Conservation (phyloP, 2,329 filamentous ascomycete species). For the Clonostachys solani region DNA sequence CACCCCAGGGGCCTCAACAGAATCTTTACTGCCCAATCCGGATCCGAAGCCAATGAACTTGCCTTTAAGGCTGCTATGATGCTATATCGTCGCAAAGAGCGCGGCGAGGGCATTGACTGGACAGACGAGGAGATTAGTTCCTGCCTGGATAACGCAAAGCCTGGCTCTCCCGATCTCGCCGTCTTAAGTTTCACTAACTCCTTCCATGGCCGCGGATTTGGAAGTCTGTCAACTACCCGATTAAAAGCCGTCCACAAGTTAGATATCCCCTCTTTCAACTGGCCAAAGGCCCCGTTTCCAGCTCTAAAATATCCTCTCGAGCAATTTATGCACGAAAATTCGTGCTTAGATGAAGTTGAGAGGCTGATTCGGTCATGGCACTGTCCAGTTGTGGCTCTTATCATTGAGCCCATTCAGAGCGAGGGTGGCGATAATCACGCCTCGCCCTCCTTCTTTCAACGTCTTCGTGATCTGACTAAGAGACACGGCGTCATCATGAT, state of each 20-base stretch:
- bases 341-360: slow-evolving; percentile 70
- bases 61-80: slow-evolving; percentile 87
- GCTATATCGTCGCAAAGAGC: slow-evolving; percentile 69
- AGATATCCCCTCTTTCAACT: slow-evolving; percentile 84
- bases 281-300: slow-evolving; percentile 78
- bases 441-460: slow-evolving; percentile 72
- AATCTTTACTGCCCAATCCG: slow-evolving; percentile 76
- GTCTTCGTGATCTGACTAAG: slow-evolving; percentile 67
- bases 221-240: slow-evolving; percentile 72
- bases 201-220: slow-evolving; percentile 81
- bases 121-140: slow-evolving; percentile 62
- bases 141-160: slow-evolving; percentile 67
- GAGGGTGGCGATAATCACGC: slow-evolving; percentile 85
- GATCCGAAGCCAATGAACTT: slow-evolving; percentile 80
- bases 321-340: slow-evolving; percentile 65
- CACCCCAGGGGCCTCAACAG: slow-evolving; percentile 71
- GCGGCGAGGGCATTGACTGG: slow-evolving; percentile 67
- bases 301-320: slow-evolving; percentile 72
- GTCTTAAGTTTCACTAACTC: slow-evolving; percentile 75
- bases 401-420: slow-evolving; percentile 78
- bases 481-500: slow-evolving; percentile 70
- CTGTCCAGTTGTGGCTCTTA: slow-evolving; percentile 67
- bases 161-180: slow-evolving; percentile 69
- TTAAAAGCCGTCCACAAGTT: slow-evolving; percentile 83
- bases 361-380: slow-evolving; percentile 62